A percentile compares a stretch with the other conserved stretches of the same genome.
Evolutionary conservation across 1,139 yeast genomes (phyloP).

Genomic region (Nakaseomyces nivariensis): DNA sequence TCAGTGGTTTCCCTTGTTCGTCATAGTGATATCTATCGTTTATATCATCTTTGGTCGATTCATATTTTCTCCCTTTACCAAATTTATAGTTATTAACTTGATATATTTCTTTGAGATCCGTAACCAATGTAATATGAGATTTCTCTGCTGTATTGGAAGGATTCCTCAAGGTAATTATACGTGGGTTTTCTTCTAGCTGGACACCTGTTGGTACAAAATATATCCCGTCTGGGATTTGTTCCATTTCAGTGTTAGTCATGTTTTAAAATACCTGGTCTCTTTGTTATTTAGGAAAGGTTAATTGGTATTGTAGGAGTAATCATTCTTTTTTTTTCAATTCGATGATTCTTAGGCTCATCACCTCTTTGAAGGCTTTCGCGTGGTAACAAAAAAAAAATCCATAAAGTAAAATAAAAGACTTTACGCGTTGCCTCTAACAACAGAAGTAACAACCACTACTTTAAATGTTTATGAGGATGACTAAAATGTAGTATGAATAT

Average conservation of each 20-base stretch:
- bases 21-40: slow-evolving; percentile 26
- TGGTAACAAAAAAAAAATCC: too few species aligned
- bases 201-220: not conserved
- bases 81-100: slow-evolving; percentile 27
- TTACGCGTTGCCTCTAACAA: too few species aligned
- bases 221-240: not conserved
- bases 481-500: too few species aligned
- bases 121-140: slow-evolving; percentile 12
- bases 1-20: slow-evolving; percentile 25
- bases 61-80: slow-evolving; percentile 23
- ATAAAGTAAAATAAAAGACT: too few species aligned
- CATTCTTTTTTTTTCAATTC: too few species aligned
- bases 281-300: too few species aligned
- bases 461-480: too few species aligned
- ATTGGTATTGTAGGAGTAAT: too few species aligned
- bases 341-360: too few species aligned
- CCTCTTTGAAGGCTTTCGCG: too few species aligned
- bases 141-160: slow-evolving; percentile 21
- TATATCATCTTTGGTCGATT: slow-evolving; percentile 17
- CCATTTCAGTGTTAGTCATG: not conserved
- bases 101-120: slow-evolving; percentile 15
- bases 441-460: too few species aligned
- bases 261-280: not conserved
- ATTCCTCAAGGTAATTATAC: slow-evolving; percentile 18
- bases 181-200: not conserved